A percentile compares a stretch with the other conserved stretches of the same genome.
Evolutionary conservation across 2,329 filamentous ascomycete genomes (phyloP).

Genomic region (Cryphonectria naterciae): DNA sequence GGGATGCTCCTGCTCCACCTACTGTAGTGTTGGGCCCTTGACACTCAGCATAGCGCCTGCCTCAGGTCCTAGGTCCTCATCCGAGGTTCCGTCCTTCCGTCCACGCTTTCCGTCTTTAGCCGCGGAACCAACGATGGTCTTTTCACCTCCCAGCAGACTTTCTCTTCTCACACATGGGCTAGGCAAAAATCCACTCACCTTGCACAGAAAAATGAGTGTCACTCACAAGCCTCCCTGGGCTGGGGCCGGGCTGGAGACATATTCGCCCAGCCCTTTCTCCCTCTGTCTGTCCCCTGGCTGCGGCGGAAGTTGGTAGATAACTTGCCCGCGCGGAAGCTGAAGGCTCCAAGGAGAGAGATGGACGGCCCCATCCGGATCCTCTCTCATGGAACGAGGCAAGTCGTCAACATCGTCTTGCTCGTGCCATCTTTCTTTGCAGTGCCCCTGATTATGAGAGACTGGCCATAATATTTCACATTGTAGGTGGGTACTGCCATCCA

Average conservation of each 20-base stretch:
- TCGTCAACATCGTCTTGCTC: not conserved
- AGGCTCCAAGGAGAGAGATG: not conserved
- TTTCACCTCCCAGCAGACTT: not conserved
- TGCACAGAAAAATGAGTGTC: not conserved
- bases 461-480: not conserved
- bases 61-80: conserved; percentile 23
- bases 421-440: no score
- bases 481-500: not conserved
- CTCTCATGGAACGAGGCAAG: not conserved
- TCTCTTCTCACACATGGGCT: not conserved
- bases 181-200: not conserved
- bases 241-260: not conserved
- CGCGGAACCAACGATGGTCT: conserved; percentile 16
- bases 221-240: not conserved
- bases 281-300: not conserved
- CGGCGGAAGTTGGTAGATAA: not conserved
- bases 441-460: not conserved
- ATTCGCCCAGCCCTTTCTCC: not conserved
- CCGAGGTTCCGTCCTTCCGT: conserved; percentile 37
- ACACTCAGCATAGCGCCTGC: not conserved
- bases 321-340: not conserved
- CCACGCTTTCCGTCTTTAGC: conserved; percentile 30
- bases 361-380: not conserved
- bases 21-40: not conserved
- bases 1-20: not conserved